Conservation (phyloP, 768 basidiomycete species). For the Terana coerulea region DNA sequence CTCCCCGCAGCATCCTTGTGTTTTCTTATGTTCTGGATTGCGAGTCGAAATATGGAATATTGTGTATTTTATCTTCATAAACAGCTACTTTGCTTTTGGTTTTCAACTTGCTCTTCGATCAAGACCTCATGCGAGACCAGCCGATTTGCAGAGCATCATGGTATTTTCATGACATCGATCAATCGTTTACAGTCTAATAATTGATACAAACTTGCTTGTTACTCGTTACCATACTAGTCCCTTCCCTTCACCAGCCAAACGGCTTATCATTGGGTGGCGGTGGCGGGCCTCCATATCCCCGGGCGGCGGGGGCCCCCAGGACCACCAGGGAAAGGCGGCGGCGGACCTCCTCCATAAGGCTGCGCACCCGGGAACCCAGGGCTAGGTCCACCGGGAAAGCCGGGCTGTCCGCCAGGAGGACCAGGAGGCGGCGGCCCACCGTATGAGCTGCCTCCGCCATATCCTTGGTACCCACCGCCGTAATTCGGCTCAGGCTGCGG, state of each 20-base stretch:
- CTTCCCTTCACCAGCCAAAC: constrained; percentile 9
- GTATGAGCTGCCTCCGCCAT: constrained; percentile 5
- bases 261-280: constrained; percentile 5
- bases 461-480: background rate
- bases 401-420: constrained; percentile 7
- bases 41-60: no score
- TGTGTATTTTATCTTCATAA: no score
- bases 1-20: background rate
- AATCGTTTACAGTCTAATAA: no score
- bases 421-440: constrained; percentile 6
- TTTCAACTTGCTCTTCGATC: no score
- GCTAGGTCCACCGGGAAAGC: constrained; percentile 15
- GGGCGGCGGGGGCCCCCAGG: background rate
- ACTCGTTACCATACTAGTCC: no score
- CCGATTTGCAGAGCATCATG: no score
- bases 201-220: no score
- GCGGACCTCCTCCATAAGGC: constrained; percentile 1
- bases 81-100: no score
- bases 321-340: background rate
- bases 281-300: constrained; percentile 9
- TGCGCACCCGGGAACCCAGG: constrained; percentile 11
- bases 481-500: constrained; percentile 4
- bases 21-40: background rate
- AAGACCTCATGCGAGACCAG: no score
- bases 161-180: no score